These are phyloP conservation scores for Vitis riparia DNA, from an alignment of 164 flowering plant species.

Conservation along the genomic window DNA sequence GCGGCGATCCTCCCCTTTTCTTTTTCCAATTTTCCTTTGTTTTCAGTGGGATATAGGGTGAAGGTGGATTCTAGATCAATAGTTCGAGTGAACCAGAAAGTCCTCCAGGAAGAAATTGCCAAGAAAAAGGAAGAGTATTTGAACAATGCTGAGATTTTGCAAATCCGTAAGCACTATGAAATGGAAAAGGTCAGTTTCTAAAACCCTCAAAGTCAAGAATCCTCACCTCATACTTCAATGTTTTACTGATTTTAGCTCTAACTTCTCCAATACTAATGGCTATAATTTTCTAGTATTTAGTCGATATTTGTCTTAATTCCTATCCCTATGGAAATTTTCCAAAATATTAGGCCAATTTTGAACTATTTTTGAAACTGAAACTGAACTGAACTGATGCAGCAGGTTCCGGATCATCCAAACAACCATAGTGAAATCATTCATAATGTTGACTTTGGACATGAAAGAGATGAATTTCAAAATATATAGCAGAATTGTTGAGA, in stretches of 20 bases:
- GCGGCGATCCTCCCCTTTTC: not conserved
- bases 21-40: not conserved
- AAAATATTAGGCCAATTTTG: not conserved
- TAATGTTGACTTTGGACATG: not conserved
- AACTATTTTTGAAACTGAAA: not conserved
- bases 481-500: not conserved
- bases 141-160: conserved; percentile 25
- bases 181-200: conserved; percentile 27
- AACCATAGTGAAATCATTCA: not conserved
- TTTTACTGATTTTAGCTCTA: too few relatives aligned
- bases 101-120: conserved; percentile 35
- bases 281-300: too few relatives aligned
- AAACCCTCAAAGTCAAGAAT: not conserved
- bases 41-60: conserved; percentile 56
- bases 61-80: conserved; percentile 42
- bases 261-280: too few relatives aligned
- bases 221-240: too few relatives aligned
- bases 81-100: conserved; percentile 34
- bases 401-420: not conserved
- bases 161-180: conserved; percentile 28
- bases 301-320: too few relatives aligned
- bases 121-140: conserved; percentile 45
- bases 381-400: not conserved
- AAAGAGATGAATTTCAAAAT: too few relatives aligned
- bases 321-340: too few relatives aligned